Percentiles rank a stretch among this genome's conserved stretches.
These are phyloP conservation scores for Colletotrichum karsti DNA, from an alignment of 2,329 filamentous ascomycete species.

Conservation along the genomic window DNA sequence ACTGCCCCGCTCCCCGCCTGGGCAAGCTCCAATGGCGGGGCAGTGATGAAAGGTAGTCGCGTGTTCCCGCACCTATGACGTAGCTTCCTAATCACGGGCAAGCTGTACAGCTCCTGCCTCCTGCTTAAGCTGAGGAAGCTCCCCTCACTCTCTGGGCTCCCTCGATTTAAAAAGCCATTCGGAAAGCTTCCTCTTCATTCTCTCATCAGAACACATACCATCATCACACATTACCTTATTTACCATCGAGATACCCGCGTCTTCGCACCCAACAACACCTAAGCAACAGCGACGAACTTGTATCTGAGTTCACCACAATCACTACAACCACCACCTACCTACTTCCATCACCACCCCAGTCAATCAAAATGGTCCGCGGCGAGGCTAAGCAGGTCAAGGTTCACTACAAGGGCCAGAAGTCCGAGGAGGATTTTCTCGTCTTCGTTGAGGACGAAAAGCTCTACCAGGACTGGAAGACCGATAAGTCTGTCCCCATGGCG, in stretches of 20 bases:
- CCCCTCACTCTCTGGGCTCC: conserved; percentile 2
- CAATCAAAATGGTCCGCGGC: conserved; percentile 72
- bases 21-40: conserved; percentile 29
- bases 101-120: conserved; percentile 22
- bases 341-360: conserved; percentile 21
- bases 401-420: conserved; percentile 82
- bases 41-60: conserved; percentile 29
- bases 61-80: conserved; percentile 31
- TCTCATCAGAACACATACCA: conserved; percentile 5
- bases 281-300: conserved; percentile 20
- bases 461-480: conserved; percentile 83
- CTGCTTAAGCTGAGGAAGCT: conserved; percentile 17
- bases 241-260: conserved; percentile 20
- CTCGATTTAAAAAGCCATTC: conserved; percentile 10
- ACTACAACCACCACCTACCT: conserved; percentile 25
- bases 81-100: conserved; percentile 28
- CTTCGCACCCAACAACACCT: conserved; percentile 1
- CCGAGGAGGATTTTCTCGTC: conserved; percentile 68
- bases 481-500: conserved; percentile 80
- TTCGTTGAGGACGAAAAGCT: conserved; percentile 68
- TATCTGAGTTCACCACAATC: conserved; percentile 10
- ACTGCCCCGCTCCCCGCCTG: conserved; percentile 25
- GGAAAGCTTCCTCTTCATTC: neutral
- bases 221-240: conserved; percentile 3
- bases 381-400: conserved; percentile 78